Evolutionary conservation across 768 basidiomycete genomes (phyloP).

Genomic region (Chalciporus sphaerocephalus): DNA sequence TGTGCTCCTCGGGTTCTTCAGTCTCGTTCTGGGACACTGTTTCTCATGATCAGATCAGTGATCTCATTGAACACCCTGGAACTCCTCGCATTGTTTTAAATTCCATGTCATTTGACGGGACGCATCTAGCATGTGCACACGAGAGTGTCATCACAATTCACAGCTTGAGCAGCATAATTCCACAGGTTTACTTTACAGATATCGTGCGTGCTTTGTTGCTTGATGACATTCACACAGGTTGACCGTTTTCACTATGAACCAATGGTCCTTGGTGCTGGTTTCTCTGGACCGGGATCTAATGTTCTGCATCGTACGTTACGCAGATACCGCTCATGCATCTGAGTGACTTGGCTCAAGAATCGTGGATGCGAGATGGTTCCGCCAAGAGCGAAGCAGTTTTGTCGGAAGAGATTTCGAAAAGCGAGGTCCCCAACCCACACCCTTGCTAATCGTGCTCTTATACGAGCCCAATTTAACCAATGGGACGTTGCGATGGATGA

Average conservation of each 20-base stretch:
- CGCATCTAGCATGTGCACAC: conserved; percentile 8
- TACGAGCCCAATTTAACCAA: not conserved
- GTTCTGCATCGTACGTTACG: no score
- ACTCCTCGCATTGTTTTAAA: conserved; percentile 1
- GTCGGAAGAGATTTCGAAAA: no score
- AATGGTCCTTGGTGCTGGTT: not conserved
- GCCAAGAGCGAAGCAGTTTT: no score
- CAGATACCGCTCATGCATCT: not conserved
- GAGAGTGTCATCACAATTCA: not conserved
- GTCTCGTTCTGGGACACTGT: conserved; percentile 7
- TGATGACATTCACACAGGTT: not conserved
- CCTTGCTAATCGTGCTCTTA: not conserved
- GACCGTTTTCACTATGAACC: not conserved
- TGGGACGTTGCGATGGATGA: not conserved
- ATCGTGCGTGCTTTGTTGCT: not conserved
- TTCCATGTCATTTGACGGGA: conserved; percentile 7
- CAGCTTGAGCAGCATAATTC: conserved; percentile 1
- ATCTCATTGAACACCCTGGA: not conserved
- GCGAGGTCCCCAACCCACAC: not conserved
- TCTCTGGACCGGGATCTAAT: no score
- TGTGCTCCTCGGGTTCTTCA: not conserved
- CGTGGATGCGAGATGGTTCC: no score
- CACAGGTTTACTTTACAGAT: not conserved
- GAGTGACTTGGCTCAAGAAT: no score
- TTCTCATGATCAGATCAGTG: no score